Conservation (phyloP, 2,329 filamentous ascomycete species). For the Colletotrichum eremochloae region DNA sequence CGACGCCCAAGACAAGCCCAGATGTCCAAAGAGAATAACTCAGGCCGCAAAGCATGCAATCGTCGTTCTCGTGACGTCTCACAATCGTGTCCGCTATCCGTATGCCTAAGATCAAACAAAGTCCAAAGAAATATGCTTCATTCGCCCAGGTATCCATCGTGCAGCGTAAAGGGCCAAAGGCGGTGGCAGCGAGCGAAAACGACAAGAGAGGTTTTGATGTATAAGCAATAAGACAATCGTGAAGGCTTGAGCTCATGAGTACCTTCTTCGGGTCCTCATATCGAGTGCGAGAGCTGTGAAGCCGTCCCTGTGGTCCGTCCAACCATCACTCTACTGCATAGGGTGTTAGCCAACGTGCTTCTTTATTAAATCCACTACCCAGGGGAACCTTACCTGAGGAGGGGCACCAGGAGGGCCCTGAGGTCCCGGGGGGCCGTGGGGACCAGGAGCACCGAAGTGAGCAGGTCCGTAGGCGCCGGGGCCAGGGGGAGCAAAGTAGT, state of each 20-base stretch:
- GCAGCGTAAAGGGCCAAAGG: slow-evolving; percentile 39
- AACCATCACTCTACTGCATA: slow-evolving; percentile 30
- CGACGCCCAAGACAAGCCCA: slow-evolving; percentile 39
- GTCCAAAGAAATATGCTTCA: slow-evolving; percentile 42
- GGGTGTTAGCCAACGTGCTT: slow-evolving; percentile 15
- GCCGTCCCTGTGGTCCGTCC: slow-evolving; percentile 23
- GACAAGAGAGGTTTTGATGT: slow-evolving; percentile 22
- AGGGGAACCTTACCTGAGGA: slow-evolving; percentile 39
- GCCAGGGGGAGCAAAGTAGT: slow-evolving; percentile 60
- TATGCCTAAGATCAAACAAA: slow-evolving; percentile 43
- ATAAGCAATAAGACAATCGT: slow-evolving; percentile 35
- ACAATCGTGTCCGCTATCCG: slow-evolving; percentile 43
- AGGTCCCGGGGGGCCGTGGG: slow-evolving; percentile 56
- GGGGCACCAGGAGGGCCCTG: slow-evolving; percentile 55
- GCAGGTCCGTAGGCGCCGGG: slow-evolving; percentile 61
- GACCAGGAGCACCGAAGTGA: slow-evolving; percentile 62
- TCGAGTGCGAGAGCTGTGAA: background rate
- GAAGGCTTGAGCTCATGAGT: slow-evolving; percentile 13
- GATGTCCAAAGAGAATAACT: slow-evolving; percentile 33
- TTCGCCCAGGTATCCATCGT: slow-evolving; percentile 43
- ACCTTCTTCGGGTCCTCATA: background rate
- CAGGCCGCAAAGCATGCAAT: slow-evolving; percentile 37
- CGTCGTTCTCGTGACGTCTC: slow-evolving; percentile 41
- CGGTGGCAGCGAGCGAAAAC: slow-evolving; percentile 35
- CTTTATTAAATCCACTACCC: background rate